Percentiles rank a stretch among this genome's conserved stretches.
These are phyloP conservation scores for Zoysia matrella DNA, from an alignment of 202 grass and related monocot species.

Conservation along the genomic window DNA sequence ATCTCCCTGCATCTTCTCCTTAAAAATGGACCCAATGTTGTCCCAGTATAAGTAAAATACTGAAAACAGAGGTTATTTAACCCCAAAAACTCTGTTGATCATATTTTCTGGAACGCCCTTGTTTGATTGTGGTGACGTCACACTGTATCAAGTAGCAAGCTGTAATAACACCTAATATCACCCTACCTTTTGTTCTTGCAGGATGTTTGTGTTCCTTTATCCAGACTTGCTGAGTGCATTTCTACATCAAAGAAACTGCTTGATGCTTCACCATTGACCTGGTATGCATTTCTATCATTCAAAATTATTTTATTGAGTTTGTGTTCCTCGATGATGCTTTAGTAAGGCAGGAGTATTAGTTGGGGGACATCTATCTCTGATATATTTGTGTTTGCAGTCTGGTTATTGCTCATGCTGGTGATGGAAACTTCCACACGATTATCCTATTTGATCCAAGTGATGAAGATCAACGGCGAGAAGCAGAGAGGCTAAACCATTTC, in stretches of 20 bases:
- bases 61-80: neutral
- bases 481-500: slow-evolving; percentile 89
- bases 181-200: slow-evolving; percentile 41
- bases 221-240: slow-evolving; percentile 97
- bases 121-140: slow-evolving; percentile 6
- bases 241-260: slow-evolving; percentile 79
- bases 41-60: slow-evolving; percentile 5
- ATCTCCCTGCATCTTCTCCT: neutral
- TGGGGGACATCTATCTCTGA: slow-evolving; percentile 33
- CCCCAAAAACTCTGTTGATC: neutral
- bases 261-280: slow-evolving; percentile 87
- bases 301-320: neutral
- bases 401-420: slow-evolving; percentile 94
- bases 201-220: slow-evolving; percentile 97
- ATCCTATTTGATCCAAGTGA: slow-evolving; percentile 88
- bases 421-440: slow-evolving; percentile 97
- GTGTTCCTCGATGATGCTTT: neutral
- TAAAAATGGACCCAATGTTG: neutral
- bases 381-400: slow-evolving; percentile 53
- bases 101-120: neutral
- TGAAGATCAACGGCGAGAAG: slow-evolving; percentile 77
- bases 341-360: slow-evolving; percentile 21
- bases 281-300: slow-evolving; percentile 57
- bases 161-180: slow-evolving; percentile 13
- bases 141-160: slow-evolving; percentile 1